Conservation (phyloP, 768 basidiomycete species). For the Boletales sp. region DNA sequence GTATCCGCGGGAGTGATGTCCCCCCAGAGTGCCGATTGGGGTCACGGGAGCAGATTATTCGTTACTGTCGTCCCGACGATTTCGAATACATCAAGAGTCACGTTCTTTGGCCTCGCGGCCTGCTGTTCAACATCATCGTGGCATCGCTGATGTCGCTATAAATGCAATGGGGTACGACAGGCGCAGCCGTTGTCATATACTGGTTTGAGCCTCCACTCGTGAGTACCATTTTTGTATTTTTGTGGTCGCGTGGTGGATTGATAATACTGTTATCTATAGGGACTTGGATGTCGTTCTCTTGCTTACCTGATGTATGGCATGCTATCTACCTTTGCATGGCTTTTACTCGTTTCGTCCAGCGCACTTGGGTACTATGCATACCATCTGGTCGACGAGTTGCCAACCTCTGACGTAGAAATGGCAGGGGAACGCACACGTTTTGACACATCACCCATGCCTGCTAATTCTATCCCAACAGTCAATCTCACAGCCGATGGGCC, state of each 20-base stretch:
- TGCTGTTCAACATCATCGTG: slow-evolving; percentile 24
- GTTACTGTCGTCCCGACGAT: slow-evolving; percentile 15
- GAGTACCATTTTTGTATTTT: no score
- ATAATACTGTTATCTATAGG: no score
- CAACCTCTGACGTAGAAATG: not conserved
- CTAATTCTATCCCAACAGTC: not conserved
- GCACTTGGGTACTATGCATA: slow-evolving; percentile 17
- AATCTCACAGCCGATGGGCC: not conserved
- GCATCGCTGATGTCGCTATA: slow-evolving; percentile 30
- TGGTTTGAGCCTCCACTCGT: slow-evolving; percentile 31
- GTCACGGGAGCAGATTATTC: slow-evolving; percentile 10
- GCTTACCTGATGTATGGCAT: slow-evolving; percentile 30
- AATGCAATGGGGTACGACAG: slow-evolving; percentile 33
- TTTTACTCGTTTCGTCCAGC: slow-evolving; percentile 29
- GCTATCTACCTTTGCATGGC: slow-evolving; percentile 30
- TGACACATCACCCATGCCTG: not conserved
- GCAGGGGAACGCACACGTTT: not conserved
- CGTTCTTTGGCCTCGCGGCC: slow-evolving; percentile 20
- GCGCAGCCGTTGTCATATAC: slow-evolving; percentile 24
- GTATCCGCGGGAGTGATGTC: not conserved
- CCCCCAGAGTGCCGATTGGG: slow-evolving; percentile 18
- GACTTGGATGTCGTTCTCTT: slow-evolving; percentile 34
- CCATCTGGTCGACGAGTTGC: not conserved
- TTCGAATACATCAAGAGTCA: no score
- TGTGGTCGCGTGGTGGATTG: no score